Evolutionary conservation across 345 rosid species (phyloP).

Genomic region (Boechera retrofracta): DNA sequence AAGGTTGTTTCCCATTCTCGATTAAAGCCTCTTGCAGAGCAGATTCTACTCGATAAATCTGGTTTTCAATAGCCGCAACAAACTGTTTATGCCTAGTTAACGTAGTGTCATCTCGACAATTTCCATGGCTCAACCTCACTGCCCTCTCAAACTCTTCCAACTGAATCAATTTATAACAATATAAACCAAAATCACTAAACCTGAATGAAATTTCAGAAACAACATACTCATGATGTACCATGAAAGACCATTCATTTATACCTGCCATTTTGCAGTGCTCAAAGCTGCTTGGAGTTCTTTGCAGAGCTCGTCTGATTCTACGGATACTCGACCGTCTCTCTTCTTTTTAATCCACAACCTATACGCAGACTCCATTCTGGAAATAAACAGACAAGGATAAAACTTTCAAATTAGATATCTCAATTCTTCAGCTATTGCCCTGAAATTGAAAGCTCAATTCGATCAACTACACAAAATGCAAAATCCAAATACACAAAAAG

Average conservation of each 20-base stretch:
- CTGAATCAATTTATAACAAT: conserved; percentile 47
- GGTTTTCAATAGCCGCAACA: conserved; percentile 69
- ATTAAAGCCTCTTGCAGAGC: conserved; percentile 56
- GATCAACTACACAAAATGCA: no score
- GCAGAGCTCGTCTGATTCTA: conserved; percentile 56
- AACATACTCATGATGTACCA: background rate
- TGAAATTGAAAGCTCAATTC: background rate
- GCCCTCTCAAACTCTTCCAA: conserved; percentile 90
- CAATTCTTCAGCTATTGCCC: conserved; percentile 14
- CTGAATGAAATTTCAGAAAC: background rate
- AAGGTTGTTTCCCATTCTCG: conserved; percentile 68
- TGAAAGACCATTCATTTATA: conserved; percentile 10
- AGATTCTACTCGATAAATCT: conserved; percentile 65
- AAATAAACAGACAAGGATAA: background rate
- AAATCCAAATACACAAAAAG: background rate
- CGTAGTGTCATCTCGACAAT: conserved; percentile 51
- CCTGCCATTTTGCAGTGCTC: conserved; percentile 98
- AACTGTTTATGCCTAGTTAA: conserved; percentile 76
- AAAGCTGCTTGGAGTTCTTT: conserved; percentile 82
- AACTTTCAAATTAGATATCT: background rate
- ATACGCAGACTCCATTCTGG: conserved; percentile 87
- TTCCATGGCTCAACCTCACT: conserved; percentile 63
- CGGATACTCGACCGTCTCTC: conserved; percentile 48
- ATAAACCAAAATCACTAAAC: background rate
- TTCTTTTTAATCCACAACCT: conserved; percentile 73